A percentile compares a stretch with the other conserved stretches of the same genome.
phyloP scores from a whole-genome alignment of 208 protist species.

The Spongospora subterranea region DNA sequence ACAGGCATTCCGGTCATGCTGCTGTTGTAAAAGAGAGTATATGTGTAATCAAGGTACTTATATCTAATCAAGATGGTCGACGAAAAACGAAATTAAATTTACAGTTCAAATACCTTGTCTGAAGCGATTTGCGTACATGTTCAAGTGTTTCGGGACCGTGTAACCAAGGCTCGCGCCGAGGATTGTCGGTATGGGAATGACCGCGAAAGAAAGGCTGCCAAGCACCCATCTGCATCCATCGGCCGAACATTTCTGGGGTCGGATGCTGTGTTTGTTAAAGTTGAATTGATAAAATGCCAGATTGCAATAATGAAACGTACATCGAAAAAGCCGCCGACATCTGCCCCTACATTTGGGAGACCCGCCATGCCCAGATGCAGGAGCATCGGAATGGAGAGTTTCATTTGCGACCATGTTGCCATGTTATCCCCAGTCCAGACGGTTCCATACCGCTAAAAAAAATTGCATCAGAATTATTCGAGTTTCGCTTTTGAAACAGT shows the following conservation, averaged over 20 bases:
- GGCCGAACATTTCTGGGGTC: constrained; percentile 89
- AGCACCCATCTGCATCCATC: constrained; percentile 95
- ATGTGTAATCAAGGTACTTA: constrained; percentile 92
- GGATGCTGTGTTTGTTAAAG: constrained; percentile 76
- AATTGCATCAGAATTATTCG: not conserved
- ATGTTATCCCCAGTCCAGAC: constrained; percentile 98
- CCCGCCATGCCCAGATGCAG: constrained; percentile 91
- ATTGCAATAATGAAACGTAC: not conserved
- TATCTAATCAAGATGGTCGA: not conserved
- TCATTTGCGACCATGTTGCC: constrained; percentile 91
- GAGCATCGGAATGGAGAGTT: constrained; percentile 90
- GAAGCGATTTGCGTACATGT: constrained; percentile 70
- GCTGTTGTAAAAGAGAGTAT: constrained; percentile 90
- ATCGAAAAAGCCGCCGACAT: constrained; percentile 98
- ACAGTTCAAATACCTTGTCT: constrained; percentile 11
- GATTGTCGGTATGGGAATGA: constrained; percentile 93
- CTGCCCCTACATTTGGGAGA: constrained; percentile 91
- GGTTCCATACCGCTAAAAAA: constrained; percentile 85
- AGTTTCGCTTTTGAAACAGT: not conserved
- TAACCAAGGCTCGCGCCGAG: constrained; percentile 96
- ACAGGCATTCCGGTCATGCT: constrained; percentile 82
- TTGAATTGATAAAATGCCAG: not conserved
- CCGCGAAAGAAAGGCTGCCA: constrained; percentile 97
- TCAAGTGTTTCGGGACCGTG: constrained; percentile 79
- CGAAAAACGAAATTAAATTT: not conserved